Evolutionary conservation across 768 basidiomycete species (phyloP).

Genomic region (Mycena crocata): DNA sequence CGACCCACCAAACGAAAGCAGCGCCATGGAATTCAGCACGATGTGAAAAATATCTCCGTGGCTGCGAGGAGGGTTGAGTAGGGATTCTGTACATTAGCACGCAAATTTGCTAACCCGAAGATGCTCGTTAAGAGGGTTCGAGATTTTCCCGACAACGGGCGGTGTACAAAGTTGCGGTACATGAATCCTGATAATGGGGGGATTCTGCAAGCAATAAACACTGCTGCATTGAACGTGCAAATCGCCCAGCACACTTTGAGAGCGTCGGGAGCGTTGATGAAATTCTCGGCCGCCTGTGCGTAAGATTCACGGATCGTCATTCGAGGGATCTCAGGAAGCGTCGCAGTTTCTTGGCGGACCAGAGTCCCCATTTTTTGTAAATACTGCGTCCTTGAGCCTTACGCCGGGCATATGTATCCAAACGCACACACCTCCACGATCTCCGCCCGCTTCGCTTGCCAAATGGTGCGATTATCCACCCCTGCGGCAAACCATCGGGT

Average conservation of each 20-base stretch:
- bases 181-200: conserved; percentile 61
- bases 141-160: conserved; percentile 66
- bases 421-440: conserved; percentile 1
- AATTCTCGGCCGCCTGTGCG: conserved; percentile 47
- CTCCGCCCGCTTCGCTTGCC: not conserved
- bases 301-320: conserved; percentile 41
- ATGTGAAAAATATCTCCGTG: conserved; percentile 68
- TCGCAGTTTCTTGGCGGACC: not conserved
- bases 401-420: not conserved
- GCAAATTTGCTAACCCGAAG: conserved; percentile 59
- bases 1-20: conserved; percentile 66
- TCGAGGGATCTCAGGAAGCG: conserved; percentile 14
- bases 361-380: not conserved
- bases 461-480: conserved; percentile 1
- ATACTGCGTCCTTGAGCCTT: not conserved
- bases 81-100: not conserved
- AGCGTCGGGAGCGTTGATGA: conserved; percentile 57
- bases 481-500: not conserved
- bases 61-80: conserved; percentile 41
- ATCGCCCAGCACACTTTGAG: conserved; percentile 60
- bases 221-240: conserved; percentile 57
- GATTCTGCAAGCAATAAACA: conserved; percentile 70
- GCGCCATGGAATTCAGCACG: conserved; percentile 68
- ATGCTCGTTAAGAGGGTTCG: conserved; percentile 70
- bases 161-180: conserved; percentile 63